phyloP scores from a whole-genome alignment of 2,329 filamentous ascomycete species.

The Fusarium sp. region DNA sequence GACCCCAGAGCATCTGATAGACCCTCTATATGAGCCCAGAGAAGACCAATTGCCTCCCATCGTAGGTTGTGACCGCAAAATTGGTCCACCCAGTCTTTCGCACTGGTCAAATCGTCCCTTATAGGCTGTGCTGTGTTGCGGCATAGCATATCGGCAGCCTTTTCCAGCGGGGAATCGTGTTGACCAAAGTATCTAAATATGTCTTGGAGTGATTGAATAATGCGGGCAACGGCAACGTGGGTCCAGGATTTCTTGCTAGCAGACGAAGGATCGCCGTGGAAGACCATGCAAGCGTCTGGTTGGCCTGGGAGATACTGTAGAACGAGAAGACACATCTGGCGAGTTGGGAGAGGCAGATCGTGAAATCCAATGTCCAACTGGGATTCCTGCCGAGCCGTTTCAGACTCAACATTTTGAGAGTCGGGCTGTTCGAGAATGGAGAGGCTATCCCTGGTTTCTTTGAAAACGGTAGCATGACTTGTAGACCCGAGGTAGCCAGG shows the following conservation, averaged over 20 bases:
- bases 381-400: background rate
- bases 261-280: background rate
- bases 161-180: conserved; percentile 46
- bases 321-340: conserved; percentile 31
- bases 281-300: conserved; percentile 23
- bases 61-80: conserved; percentile 52
- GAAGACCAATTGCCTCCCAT: conserved; percentile 57
- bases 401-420: background rate
- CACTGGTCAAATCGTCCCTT: conserved; percentile 46
- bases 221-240: conserved; percentile 43
- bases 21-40: conserved; percentile 44
- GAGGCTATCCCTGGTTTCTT: conserved; percentile 53
- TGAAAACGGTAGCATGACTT: conserved; percentile 54
- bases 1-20: conserved; percentile 25
- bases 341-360: conserved; percentile 33
- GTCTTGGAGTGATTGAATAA: conserved; percentile 48
- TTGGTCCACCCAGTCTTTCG: conserved; percentile 51
- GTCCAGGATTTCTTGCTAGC: conserved; percentile 47
- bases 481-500: conserved; percentile 58
- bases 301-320: conserved; percentile 21
- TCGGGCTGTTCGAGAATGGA: conserved; percentile 43
- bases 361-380: conserved; percentile 13
- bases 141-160: conserved; percentile 50
- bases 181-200: conserved; percentile 44
- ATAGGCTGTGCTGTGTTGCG: conserved; percentile 52